These are phyloP conservation scores for Neoscytalidium dimidiatum DNA, from an alignment of 2,329 filamentous ascomycete genomes.

Conservation along the genomic window DNA sequence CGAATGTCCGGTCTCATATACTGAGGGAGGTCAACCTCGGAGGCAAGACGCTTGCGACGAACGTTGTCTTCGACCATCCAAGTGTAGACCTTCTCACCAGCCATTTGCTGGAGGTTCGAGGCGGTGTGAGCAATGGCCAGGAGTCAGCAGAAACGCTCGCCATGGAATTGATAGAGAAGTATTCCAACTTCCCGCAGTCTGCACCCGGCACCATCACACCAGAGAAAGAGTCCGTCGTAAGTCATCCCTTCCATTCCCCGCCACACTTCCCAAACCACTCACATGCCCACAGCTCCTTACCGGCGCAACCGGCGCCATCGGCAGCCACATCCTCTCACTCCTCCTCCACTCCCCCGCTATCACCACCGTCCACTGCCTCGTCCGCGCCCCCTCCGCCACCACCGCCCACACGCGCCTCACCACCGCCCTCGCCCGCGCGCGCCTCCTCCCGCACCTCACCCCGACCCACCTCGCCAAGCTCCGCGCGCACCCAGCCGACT, in stretches of 20 bases:
- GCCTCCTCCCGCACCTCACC: slow-evolving; percentile 30
- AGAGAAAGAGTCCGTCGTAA: slow-evolving; percentile 22
- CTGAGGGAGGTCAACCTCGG: slow-evolving; percentile 51
- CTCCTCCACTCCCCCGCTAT: slow-evolving; percentile 27
- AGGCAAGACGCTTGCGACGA: slow-evolving; percentile 49
- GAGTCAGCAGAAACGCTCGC: slow-evolving; percentile 35
- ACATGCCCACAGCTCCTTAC: slow-evolving; percentile 50
- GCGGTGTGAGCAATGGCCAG: slow-evolving; percentile 31
- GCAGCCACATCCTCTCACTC: slow-evolving; percentile 54
- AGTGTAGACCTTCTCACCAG: slow-evolving; percentile 47
- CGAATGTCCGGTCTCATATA: slow-evolving; percentile 56
- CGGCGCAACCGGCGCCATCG: slow-evolving; percentile 65
- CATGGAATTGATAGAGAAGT: slow-evolving; percentile 44
- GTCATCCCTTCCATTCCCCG: not conserved
- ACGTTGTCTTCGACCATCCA: slow-evolving; percentile 59
- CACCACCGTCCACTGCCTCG: slow-evolving; percentile 52
- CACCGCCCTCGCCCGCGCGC: slow-evolving; percentile 34
- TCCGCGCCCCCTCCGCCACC: slow-evolving; percentile 39
- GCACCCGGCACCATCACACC: not conserved
- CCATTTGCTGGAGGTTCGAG: slow-evolving; percentile 42
- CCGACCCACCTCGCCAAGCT: slow-evolving; percentile 31
- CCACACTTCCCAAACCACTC: not conserved
- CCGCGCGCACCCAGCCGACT: slow-evolving; percentile 35
- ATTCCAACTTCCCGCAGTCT: slow-evolving; percentile 35
- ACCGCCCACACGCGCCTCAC: slow-evolving; percentile 29